phyloP scores from a whole-genome alignment of 2,329 filamentous ascomycete species.

The Claviceps sp. region DNA sequence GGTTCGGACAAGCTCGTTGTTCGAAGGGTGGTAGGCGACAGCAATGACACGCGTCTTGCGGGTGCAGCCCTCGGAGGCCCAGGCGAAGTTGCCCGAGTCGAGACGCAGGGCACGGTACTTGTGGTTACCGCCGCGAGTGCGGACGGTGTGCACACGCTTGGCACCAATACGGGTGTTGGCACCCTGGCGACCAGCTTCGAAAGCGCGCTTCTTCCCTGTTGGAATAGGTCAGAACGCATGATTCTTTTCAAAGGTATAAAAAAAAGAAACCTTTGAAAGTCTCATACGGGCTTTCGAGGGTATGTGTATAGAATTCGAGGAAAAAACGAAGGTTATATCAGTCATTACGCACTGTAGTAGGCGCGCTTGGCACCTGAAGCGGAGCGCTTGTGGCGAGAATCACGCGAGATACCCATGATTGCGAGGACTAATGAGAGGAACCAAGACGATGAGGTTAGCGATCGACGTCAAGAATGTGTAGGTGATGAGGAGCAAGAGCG shows the following conservation, averaged over 20 bases:
- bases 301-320: constrained; percentile 6
- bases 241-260: constrained; percentile 13
- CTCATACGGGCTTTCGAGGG: constrained; percentile 54
- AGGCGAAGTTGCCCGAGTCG: constrained; percentile 98
- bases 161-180: constrained; percentile 98
- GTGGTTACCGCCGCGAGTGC: constrained; percentile 95
- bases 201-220: constrained; percentile 89
- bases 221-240: constrained; percentile 64
- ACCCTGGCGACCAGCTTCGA: constrained; percentile 99
- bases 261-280: constrained; percentile 4
- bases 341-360: constrained; percentile 62
- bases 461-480: not conserved
- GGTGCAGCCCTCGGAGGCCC: constrained; percentile 94
- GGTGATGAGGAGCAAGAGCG: not conserved
- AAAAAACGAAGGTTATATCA: constrained; percentile 4
- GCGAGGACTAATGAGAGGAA: constrained; percentile 44
- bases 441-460: constrained; percentile 10
- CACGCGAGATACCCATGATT: constrained; percentile 99
- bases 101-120: constrained; percentile 99
- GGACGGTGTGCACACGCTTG: constrained; percentile 94
- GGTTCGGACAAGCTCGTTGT: constrained; percentile 99
- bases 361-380: constrained; percentile 96
- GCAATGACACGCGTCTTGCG: constrained; percentile 99
- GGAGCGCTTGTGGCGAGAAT: constrained; percentile 99
- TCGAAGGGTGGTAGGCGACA: constrained; percentile 97